Evolutionary conservation across 2,329 filamentous ascomycete species (phyloP).

Genomic region (Passalora sequoiae): DNA sequence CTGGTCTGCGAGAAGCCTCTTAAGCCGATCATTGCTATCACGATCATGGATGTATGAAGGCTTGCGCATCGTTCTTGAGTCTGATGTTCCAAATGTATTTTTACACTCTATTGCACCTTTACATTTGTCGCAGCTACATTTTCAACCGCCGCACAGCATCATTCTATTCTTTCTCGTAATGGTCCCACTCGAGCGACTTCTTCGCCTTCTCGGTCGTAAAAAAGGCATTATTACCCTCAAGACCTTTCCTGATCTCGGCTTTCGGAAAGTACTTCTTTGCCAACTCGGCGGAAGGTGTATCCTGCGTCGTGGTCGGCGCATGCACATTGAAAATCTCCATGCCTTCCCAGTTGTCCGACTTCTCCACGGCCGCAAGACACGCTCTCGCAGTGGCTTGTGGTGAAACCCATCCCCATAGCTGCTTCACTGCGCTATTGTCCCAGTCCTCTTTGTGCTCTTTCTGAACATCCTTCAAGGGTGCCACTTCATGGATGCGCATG

Average conservation of each 20-base stretch:
- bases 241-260: slow-evolving; percentile 21
- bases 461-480: slow-evolving; percentile 28
- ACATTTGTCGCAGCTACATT: no score
- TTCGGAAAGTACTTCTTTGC: slow-evolving; percentile 28
- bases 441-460: slow-evolving; percentile 34
- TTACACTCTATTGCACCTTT: no score
- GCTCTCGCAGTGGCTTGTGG: slow-evolving; percentile 35
- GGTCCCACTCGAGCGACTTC: slow-evolving; percentile 26
- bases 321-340: slow-evolving; percentile 36
- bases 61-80: no score
- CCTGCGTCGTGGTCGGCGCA: slow-evolving; percentile 31
- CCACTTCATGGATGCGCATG: slow-evolving; percentile 38
- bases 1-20: not conserved
- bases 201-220: slow-evolving; percentile 27
- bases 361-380: slow-evolving; percentile 34
- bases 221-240: slow-evolving; percentile 24
- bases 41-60: no score
- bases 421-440: slow-evolving; percentile 33
- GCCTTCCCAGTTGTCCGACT: slow-evolving; percentile 32
- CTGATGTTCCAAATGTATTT: no score
- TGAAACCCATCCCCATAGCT: slow-evolving; percentile 37
- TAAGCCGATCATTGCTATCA: no score
- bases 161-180: slow-evolving; percentile 22
- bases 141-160: no score
- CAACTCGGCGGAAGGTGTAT: slow-evolving; percentile 21